phyloP scores from a whole-genome alignment of 768 basidiomycete genomes.

The Suillus cothurnatus region DNA sequence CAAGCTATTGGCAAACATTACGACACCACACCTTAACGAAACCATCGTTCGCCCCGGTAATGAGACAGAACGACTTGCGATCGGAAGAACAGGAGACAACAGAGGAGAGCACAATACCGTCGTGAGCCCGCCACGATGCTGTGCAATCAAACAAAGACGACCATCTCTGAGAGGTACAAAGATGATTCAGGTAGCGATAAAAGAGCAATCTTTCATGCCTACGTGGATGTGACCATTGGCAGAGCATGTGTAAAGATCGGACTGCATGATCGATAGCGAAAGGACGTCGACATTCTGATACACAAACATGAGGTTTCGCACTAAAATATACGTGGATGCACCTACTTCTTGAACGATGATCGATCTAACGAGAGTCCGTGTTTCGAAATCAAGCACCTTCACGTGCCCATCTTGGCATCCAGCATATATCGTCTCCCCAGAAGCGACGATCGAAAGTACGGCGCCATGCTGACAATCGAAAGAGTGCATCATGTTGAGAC shows the following conservation, averaged over 20 bases:
- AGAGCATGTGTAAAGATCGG: slow-evolving; percentile 66
- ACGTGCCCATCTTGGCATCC: slow-evolving; percentile 95
- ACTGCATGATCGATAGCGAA: slow-evolving; percentile 70
- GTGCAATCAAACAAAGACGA: slow-evolving; percentile 85
- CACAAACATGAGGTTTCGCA: slow-evolving; percentile 6
- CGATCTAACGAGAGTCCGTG: slow-evolving; percentile 81
- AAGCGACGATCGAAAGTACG: slow-evolving; percentile 74
- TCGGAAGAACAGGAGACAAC: slow-evolving; percentile 47
- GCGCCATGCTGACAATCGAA: slow-evolving; percentile 79
- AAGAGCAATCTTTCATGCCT: slow-evolving; percentile 6
- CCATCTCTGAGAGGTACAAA: slow-evolving; percentile 56
- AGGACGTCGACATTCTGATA: slow-evolving; percentile 77
- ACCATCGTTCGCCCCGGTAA: slow-evolving; percentile 87
- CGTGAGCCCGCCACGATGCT: slow-evolving; percentile 80
- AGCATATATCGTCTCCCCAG: slow-evolving; percentile 83
- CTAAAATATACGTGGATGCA: neutral
- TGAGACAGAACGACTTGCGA: slow-evolving; percentile 36
- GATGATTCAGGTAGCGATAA: neutral
- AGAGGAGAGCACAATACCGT: slow-evolving; percentile 82
- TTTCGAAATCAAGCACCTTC: slow-evolving; percentile 89
- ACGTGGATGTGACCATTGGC: slow-evolving; percentile 76
- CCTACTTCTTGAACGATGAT: slow-evolving; percentile 83
- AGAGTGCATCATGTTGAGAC: slow-evolving; percentile 57
- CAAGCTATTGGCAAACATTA: neutral
- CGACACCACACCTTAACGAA: slow-evolving; percentile 66